These are phyloP conservation scores for Sanghuangporus weigelae DNA, from an alignment of 1,284 basidiomycete species.

Conservation along the genomic window DNA sequence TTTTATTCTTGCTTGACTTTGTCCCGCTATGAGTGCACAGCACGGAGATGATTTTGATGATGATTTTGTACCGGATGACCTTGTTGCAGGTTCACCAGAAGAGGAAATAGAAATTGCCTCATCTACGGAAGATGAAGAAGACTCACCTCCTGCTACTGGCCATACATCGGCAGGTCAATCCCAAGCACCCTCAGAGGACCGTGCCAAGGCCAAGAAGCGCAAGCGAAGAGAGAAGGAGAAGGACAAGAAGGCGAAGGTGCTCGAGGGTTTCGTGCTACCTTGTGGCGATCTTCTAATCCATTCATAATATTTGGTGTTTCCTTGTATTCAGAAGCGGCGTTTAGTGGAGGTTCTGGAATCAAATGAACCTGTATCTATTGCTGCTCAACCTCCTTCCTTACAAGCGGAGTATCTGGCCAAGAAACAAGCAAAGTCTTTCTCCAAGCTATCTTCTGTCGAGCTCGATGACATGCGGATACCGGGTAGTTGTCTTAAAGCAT, in stretches of 20 bases:
- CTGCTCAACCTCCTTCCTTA: conserved; percentile 47
- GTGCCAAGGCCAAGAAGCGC: conserved; percentile 48
- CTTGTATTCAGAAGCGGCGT: conserved; percentile 50
- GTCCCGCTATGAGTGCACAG: conserved; percentile 1
- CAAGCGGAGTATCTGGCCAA: conserved; percentile 56
- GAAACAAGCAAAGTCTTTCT: conserved; percentile 60
- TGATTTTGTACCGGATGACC: conserved; percentile 70
- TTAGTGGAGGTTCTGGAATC: conserved; percentile 41
- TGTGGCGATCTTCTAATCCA: conserved; percentile 15
- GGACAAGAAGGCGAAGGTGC: conserved; percentile 58
- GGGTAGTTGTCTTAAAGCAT: conserved; percentile 41
- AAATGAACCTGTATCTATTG: conserved; percentile 42
- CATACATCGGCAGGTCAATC: conserved; percentile 25
- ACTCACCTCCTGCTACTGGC: conserved; percentile 19
- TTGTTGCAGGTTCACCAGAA: conserved; percentile 54
- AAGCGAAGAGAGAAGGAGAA: conserved; percentile 70
- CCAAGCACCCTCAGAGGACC: conserved; percentile 21
- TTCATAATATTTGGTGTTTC: neutral
- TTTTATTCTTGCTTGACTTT: neutral
- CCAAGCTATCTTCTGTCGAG: conserved; percentile 63
- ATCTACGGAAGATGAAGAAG: conserved; percentile 34
- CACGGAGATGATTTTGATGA: conserved; percentile 76
- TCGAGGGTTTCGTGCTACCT: conserved; percentile 17
- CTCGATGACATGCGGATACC: conserved; percentile 68
- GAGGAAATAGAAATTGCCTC: conserved; percentile 42